Evolutionary conservation across 106 monocot species (phyloP), one percentile per base, ranked within the genome.

Genomic region (Allium cepa): DNA sequence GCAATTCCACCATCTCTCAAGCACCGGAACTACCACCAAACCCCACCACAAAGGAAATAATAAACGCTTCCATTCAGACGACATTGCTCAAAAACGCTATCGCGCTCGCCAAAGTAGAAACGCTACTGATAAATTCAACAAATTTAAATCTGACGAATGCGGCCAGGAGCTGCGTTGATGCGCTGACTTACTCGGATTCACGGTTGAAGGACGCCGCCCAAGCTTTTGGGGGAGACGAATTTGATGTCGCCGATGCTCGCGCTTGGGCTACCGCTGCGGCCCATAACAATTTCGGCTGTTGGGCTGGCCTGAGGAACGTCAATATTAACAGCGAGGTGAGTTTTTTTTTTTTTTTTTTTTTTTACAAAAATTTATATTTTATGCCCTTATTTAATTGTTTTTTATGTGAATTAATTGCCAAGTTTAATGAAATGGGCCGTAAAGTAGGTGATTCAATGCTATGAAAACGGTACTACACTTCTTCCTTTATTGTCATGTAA

Each of bases 211-310:
- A 59, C 59, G 59, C 59, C 2, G 14, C 59, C 14, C 0, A 8
- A 9, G 8, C 59, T 9, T 8, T 59, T 9, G 22, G 59, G 22
- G 18, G 18, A 8, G 59, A 22, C 9, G 22, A 9, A 9, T 11
- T 16, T 16, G 59, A 18, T 15, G 4, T 59, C 11, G 49, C 66
- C 47, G 66, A 66, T 0, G 49, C 49, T 13, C 11, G 66, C 10
- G 46, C 66, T 2, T 66, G 49, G 49, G 14, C 49, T 16, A 16
- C 49, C 66, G 66, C 66, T n/a, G 66, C 66, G 17, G n/a, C 11
- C 15, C 49, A 15, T 1, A 48, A 66, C 48, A 47, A 48, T 9
- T 49, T 9, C 47, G 66, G 49, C 1, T 66, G 66, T 50, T 66
- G 11, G 10, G 49, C 49, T 15, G 66, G 49, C 16, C 47, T 66